These are phyloP conservation scores for Fraxinus sp. DNA, from an alignment of 305 asterid genomes.

Conservation along the genomic window DNA sequence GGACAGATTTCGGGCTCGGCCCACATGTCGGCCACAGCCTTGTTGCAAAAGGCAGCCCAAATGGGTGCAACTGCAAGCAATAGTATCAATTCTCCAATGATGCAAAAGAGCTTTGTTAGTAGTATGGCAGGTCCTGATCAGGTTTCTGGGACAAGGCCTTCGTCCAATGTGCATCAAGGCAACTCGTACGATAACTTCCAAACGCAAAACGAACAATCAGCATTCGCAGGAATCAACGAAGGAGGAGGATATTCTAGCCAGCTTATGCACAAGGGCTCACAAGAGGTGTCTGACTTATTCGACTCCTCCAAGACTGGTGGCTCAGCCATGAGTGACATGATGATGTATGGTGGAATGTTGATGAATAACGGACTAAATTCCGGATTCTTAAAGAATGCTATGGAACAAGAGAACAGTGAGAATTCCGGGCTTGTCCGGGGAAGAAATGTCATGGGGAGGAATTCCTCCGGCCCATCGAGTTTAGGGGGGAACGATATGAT, in stretches of 20 bases:
- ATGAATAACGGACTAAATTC: constrained; percentile 47
- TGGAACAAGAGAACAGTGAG: constrained; percentile 39
- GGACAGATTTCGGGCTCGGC: constrained; percentile 50
- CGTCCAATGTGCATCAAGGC: constrained; percentile 6
- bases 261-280: constrained; percentile 45
- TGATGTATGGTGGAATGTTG: constrained; percentile 66
- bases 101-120: constrained; percentile 58
- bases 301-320: constrained; percentile 37
- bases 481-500: constrained; percentile 51
- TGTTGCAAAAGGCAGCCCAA: constrained; percentile 86
- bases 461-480: constrained; percentile 16
- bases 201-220: constrained; percentile 33
- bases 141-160: constrained; percentile 18
- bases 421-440: constrained; percentile 21
- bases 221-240: constrained; percentile 24
- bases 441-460: constrained; percentile 23
- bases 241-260: constrained; percentile 34
- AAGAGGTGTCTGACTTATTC: constrained; percentile 43
- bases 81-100: constrained; percentile 61
- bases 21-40: constrained; percentile 89
- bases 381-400: constrained; percentile 41
- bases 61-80: constrained; percentile 72
- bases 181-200: constrained; percentile 39
- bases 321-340: constrained; percentile 49
- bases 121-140: constrained; percentile 62